These are phyloP conservation scores for Auriscalpium vulgare DNA, from an alignment of 768 basidiomycete genomes.

Conservation along the genomic window DNA sequence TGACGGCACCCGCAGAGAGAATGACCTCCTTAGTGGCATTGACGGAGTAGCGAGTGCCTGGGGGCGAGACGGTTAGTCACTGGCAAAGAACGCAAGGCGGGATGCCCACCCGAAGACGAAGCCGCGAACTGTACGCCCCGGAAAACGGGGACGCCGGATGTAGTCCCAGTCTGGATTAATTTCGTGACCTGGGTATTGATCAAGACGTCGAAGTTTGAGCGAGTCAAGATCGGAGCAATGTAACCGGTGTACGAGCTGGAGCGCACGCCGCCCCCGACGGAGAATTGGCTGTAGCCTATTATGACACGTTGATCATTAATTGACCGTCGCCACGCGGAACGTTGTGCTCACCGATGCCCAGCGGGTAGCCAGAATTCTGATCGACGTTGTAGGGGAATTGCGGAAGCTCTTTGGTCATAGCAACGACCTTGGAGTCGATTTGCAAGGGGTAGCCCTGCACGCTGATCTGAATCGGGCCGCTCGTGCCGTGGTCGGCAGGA, in stretches of 20 bases:
- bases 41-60: not conserved
- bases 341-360: conserved; percentile 30
- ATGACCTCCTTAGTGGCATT: conserved; percentile 1
- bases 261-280: conserved; percentile 1
- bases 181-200: conserved; percentile 1
- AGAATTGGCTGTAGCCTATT: not conserved
- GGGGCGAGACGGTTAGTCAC: not conserved
- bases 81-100: not conserved
- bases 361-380: conserved; percentile 31
- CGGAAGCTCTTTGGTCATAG: conserved; percentile 27
- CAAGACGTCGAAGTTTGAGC: conserved; percentile 1
- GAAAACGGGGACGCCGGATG: not conserved
- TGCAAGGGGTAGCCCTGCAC: not conserved
- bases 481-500: conserved; percentile 29
- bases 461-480: conserved; percentile 24
- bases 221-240: not conserved
- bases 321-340: not conserved
- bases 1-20: not conserved
- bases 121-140: conserved; percentile 1
- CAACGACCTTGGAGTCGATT: conserved; percentile 28
- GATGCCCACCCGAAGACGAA: not conserved
- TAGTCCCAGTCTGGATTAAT: not conserved
- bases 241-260: conserved; percentile 1
- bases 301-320: not conserved
- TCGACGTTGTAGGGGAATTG: conserved; percentile 36